Evolutionary conservation across 1,284 basidiomycete genomes (phyloP), one percentile per base, ranked within the genome.

Genomic region (Sporisorium exsertum): DNA sequence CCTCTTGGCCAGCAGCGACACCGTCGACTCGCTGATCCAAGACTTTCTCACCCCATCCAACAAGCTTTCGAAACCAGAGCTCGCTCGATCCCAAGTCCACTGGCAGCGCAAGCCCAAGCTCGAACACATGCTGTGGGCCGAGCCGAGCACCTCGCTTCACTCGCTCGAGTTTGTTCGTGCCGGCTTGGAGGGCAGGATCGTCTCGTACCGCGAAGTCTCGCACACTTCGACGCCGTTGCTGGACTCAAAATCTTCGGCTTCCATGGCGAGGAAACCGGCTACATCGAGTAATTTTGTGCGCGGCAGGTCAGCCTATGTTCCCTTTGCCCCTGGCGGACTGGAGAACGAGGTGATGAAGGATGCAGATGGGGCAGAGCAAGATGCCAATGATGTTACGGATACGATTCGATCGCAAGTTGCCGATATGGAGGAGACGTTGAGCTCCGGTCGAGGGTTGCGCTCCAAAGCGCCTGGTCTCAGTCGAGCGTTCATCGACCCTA

Each of bases 221-320:
- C 63, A 74, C 13, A 63, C 77, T 5, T 29, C 63, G 6, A 56
- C 70, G 1, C 64, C 72, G 9, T 46, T 75, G 22, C 63, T 72
- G 22, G 74, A 81, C 50, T 65, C 71, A 12, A 74, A 66, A 45
- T 78, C 64, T 16, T 81, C 66, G 6, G 94, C 93, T 9, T 93
- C 93, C 13, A 88, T 96, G 69, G 90, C 92, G 65, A 90, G 95
- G 64, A 92, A 92, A 10, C 94, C 94, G 5, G 93, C 90, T 8
- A 64, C 72, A 6, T 88, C 88, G 51, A 89, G 90, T 73, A 92
- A 91, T 72, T 98, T 98, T 86, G 94, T 97, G 9, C 88, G 95
- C 66, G 95, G 95, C 53, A 97, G 95, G 86, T 92, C 94, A 33
- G 92, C 93, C 26, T 91, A 95, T 86, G 90, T 96, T 3, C 95